Conservation (phyloP, 2,329 filamentous ascomycete species). For the Aspergillus vadensis region DNA sequence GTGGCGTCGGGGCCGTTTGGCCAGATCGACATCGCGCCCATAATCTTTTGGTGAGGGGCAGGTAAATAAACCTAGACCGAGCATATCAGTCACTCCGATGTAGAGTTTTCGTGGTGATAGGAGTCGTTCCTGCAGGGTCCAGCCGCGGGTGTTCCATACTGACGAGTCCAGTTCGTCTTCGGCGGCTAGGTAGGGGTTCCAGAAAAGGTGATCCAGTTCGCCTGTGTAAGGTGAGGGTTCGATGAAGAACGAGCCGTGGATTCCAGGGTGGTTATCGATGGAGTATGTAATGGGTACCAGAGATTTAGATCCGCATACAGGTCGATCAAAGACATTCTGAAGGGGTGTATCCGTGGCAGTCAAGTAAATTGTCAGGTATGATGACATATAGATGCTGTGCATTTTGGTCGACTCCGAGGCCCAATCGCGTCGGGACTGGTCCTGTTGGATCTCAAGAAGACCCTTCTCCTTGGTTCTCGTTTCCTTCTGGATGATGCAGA, state of each 20-base stretch:
- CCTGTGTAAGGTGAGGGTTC: neutral
- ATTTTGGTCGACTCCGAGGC: neutral
- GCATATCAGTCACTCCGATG: neutral
- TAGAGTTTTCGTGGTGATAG: neutral
- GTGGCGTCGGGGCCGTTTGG: neutral
- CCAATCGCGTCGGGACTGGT: neutral
- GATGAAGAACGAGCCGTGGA: neutral
- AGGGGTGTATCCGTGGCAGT: neutral
- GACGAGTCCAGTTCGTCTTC: neutral
- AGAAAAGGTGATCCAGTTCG: neutral
- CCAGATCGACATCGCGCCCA: neutral
- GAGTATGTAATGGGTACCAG: neutral
- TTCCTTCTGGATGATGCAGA: neutral
- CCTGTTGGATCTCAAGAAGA: neutral
- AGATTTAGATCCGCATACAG: neutral
- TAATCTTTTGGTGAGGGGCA: neutral
- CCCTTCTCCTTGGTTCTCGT: neutral
- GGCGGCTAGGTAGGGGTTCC: neutral
- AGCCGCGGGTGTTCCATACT: neutral
- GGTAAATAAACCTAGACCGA: neutral
- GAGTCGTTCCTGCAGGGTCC: neutral
- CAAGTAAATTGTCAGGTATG: neutral
- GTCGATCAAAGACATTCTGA: neutral
- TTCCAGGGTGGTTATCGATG: neutral
- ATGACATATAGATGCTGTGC: slow-evolving; percentile 1